phyloP scores from a whole-genome alignment of 441 rosid genomes.

The Syzygium malaccense region DNA sequence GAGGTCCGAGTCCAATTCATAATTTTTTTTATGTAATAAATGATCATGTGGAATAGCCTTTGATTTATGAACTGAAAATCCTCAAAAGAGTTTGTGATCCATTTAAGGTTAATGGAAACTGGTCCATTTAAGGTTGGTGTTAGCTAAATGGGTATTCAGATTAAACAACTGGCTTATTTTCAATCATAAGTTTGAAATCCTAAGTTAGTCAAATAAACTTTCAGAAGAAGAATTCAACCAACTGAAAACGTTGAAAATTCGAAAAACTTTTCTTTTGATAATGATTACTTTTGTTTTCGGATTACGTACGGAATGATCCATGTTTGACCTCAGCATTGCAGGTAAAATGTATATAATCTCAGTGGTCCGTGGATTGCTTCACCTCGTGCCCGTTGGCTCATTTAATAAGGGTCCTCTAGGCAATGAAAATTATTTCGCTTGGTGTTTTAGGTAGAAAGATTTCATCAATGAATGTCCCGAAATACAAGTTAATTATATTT shows the following conservation, averaged over 20 bases:
- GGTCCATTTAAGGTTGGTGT: not conserved
- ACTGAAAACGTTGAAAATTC: too few relatives aligned
- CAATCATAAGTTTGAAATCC: too few relatives aligned
- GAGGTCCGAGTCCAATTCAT: not conserved
- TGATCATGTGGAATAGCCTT: not conserved
- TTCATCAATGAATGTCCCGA: not conserved
- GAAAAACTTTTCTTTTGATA: too few relatives aligned
- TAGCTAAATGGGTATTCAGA: not conserved
- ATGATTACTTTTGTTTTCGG: too few relatives aligned
- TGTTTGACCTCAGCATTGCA: too few relatives aligned
- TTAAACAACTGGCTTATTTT: not conserved
- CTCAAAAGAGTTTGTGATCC: not conserved
- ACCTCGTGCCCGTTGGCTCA: not conserved
- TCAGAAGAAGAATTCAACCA: too few relatives aligned
- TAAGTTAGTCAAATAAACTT: too few relatives aligned
- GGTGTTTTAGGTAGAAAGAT: not conserved
- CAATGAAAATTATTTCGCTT: not conserved
- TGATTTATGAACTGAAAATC: not conserved
- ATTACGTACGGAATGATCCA: too few relatives aligned
- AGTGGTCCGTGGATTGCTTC: not conserved
- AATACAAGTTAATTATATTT: not conserved
- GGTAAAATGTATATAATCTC: not conserved
- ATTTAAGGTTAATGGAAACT: not conserved
- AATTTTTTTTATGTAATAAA: not conserved
- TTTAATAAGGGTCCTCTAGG: not conserved